Conservation (phyloP, 106 monocot genomes). For the Amphibolis antarctica region DNA sequence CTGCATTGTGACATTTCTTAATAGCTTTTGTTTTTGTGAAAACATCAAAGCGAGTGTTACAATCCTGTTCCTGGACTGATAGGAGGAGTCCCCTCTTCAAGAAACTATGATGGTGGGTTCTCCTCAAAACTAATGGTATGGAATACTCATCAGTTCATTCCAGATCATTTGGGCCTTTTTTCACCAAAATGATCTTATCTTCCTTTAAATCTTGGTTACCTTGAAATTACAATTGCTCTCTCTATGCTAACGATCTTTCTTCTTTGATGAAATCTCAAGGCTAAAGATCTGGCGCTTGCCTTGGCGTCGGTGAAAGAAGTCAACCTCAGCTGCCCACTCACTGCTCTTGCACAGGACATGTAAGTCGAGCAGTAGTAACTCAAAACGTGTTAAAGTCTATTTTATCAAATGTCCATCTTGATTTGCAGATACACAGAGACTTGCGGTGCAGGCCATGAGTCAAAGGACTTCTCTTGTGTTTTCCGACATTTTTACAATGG, state of each 20-base stretch:
- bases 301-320: constrained; percentile 43
- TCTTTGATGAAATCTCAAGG: too few species aligned
- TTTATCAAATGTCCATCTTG: background rate
- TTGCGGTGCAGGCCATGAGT: constrained; percentile 43
- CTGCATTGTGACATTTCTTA: too few species aligned
- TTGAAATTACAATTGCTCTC: background rate
- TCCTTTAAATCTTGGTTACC: background rate
- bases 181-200: too few species aligned
- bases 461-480: constrained; percentile 80
- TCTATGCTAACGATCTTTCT: too few species aligned
- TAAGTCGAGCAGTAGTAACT: constrained; percentile 16
- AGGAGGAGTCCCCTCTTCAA: constrained; percentile 82
- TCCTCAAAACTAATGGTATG: constrained; percentile 91
- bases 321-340: constrained; percentile 44
- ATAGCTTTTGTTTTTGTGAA: too few species aligned
- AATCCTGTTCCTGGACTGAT: constrained; percentile 98
- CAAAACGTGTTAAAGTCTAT: background rate
- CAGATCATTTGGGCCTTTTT: too few species aligned
- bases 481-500: constrained; percentile 67
- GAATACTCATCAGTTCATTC: background rate
- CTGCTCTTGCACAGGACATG: constrained; percentile 50
- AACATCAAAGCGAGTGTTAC: constrained; percentile 58
- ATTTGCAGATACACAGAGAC: constrained; percentile 54
- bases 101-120: constrained; percentile 87
- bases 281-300: constrained; percentile 79